Percentiles rank a stretch among this genome's conserved stretches.
Evolutionary conservation across 768 basidiomycete species (phyloP).

Genomic region (Boletus fagicola): DNA sequence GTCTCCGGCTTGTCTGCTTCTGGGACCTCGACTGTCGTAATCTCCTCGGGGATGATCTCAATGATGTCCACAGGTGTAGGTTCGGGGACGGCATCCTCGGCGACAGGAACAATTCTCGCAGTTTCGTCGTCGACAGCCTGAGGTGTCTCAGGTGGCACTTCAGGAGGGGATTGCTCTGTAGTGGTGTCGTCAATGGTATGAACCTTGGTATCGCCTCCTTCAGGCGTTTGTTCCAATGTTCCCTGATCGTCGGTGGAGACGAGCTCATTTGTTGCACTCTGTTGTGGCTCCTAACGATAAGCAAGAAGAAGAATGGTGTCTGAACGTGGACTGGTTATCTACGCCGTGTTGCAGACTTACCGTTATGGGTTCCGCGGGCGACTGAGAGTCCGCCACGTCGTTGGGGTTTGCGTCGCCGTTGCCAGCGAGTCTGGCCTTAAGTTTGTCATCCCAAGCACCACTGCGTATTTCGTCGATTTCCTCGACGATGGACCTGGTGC

Average conservation of each 20-base stretch:
- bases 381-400: constrained; percentile 1
- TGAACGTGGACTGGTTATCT: background rate
- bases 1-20: constrained; percentile 1
- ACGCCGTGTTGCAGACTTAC: constrained; percentile 8
- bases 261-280: constrained; percentile 3
- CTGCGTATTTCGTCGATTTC: constrained; percentile 78
- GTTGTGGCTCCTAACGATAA: constrained; percentile 13
- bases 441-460: constrained; percentile 60
- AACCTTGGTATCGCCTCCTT: constrained; percentile 3
- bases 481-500: constrained; percentile 52
- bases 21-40: constrained; percentile 1
- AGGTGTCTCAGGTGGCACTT: constrained; percentile 1
- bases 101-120: background rate
- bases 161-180: background rate
- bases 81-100: constrained; percentile 10
- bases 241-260: constrained; percentile 1
- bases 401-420: constrained; percentile 5
- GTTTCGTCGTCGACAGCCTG: constrained; percentile 8
- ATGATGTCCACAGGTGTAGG: constrained; percentile 3
- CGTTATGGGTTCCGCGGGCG: background rate
- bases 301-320: background rate
- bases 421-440: constrained; percentile 36
- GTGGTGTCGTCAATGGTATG: background rate
- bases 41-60: constrained; percentile 12
- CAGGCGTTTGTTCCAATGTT: background rate